Conservation (phyloP, 2,329 filamentous ascomycete genomes). For the Pyricularia grisea region DNA sequence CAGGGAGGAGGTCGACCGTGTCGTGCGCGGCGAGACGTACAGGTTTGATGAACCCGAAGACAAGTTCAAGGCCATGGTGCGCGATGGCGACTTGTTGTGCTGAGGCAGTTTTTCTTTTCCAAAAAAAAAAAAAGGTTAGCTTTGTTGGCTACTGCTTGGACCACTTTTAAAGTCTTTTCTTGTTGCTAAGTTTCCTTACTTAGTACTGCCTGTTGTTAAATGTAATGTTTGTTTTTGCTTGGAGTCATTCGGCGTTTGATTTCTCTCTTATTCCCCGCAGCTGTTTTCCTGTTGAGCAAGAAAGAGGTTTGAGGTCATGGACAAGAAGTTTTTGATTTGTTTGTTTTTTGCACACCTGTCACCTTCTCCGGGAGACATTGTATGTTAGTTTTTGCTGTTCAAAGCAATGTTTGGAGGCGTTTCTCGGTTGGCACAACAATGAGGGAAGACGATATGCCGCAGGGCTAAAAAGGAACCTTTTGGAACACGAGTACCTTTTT, state of each 20-base stretch:
- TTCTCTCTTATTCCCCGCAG: not conserved
- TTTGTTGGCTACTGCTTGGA: not conserved
- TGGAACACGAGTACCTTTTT: not conserved
- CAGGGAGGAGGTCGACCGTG: slow-evolving; percentile 43
- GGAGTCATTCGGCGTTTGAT: not conserved
- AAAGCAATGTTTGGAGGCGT: not conserved
- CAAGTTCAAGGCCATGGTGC: slow-evolving; percentile 29
- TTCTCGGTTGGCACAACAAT: not conserved
- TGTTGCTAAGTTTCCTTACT: not conserved
- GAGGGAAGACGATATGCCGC: not conserved
- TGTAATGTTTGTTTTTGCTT: not conserved
- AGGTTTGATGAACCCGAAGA: slow-evolving; percentile 33
- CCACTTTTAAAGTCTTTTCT: not conserved
- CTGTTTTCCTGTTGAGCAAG: not conserved
- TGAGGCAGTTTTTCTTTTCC: not conserved
- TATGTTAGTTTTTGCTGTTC: not conserved
- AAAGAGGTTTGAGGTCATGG: not conserved
- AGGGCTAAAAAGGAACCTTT: not conserved
- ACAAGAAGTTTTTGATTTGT: not conserved
- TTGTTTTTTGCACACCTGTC: not conserved
- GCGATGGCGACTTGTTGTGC: slow-evolving; percentile 28
- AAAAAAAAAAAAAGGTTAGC: too few species aligned
- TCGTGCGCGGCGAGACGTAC: slow-evolving; percentile 32
- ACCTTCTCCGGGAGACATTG: not conserved
- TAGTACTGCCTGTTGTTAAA: not conserved